Base-by-base conservation (phyloP, 2,329 filamentous ascomycete species). In the Paraconiothyrium sp. region DNA sequence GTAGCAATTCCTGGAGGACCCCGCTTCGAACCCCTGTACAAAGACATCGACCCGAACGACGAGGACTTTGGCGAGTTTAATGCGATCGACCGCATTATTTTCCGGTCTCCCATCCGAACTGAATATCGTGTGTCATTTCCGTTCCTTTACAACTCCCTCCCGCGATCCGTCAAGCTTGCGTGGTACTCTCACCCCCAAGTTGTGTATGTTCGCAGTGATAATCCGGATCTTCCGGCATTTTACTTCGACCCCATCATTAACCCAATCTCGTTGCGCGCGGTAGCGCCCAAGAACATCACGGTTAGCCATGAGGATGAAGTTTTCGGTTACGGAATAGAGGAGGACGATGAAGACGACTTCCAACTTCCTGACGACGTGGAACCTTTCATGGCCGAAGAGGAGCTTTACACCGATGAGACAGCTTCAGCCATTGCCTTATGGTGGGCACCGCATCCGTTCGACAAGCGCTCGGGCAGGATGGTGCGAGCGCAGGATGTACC, bases 41-140 rank as follows among this genome's bases (percentile, higher is more conserved):
- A 99, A 81, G 95, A 99, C 72, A 94, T 99, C 63, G 94, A 99
- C 78, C 95, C 95, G 1, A 99, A 99, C 72, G 94, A 98, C 70
- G 95, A 99, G 79, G 95, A 99, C 76, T 99, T 99, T 80, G 95
- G 95, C 80, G 95, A 99, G 80, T 99, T 99, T 85, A 99, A 99
- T 75, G 95, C 95, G 37, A 99, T 99, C 72, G 95, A 99, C 75
- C 92, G 96, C 70, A 99, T 99, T 80, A 99, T 99, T 69, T 99
- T 99, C 85, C 91, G 95, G 67, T 90, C 92, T 50, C 94, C 94
- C 0, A 96, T 98, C 67, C 89, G 94, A 69, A 99, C 94, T 9
- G 95, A 99, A 80, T 97, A 96, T 74, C 89, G 94, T 49, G 95
- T 99, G 47, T 93, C 93, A 0, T 98, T 92, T 77, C 95, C 95